Base-by-base conservation (phyloP, 176 grass and related monocot genomes). In the Secale cereale region DNA sequence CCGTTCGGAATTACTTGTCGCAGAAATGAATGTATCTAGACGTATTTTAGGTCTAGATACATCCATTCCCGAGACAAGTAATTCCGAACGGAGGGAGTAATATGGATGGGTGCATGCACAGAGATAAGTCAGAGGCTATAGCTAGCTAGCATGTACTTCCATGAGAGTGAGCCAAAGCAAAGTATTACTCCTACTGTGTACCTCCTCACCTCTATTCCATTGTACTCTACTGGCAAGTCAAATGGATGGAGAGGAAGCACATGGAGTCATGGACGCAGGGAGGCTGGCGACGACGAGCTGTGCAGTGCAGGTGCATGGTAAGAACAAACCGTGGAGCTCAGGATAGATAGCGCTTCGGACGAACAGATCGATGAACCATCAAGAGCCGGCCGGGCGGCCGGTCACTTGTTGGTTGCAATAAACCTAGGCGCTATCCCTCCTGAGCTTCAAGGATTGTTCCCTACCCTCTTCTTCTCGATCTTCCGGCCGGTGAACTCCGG, bases 311-410 rank as follows among this genome's bases (percentile, higher is more conserved):
- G 19, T 56, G 85, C 27, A 54, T 76, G 73, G 89, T 91, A 85
- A 54, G 89, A 91, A 81, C 81, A 91, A 81, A 14, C 89, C 77
- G 6, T 91, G 85, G 85, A 91, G 89, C 89, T 91, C 89, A 91
- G 85, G 89, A 87, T 91, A 91, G 89, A 91, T 87, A 91, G 85
- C 89, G 69, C 89, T 77, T 87, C 26, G 28, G 40, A 78, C 76
- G 28, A 81, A 73, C 70, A 82, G 78, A 90, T 57, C 39, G 73
- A 76, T 28, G 15, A 86, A 82, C 88, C 23, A 29, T 29, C 16
- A 76, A 57, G 83, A 54, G 59, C 8, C 59, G 11, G 59, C 20
- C n/a, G n/a, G 56, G 8, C 17, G 9, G 56, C 17, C 50, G 25
- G 25, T 19, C 14, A 32, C 73, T 54, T 76, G 73, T 1, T 76